These are phyloP conservation scores for Petrea volubilis DNA, from an alignment of 257 asterid species.

Conservation along the genomic window DNA sequence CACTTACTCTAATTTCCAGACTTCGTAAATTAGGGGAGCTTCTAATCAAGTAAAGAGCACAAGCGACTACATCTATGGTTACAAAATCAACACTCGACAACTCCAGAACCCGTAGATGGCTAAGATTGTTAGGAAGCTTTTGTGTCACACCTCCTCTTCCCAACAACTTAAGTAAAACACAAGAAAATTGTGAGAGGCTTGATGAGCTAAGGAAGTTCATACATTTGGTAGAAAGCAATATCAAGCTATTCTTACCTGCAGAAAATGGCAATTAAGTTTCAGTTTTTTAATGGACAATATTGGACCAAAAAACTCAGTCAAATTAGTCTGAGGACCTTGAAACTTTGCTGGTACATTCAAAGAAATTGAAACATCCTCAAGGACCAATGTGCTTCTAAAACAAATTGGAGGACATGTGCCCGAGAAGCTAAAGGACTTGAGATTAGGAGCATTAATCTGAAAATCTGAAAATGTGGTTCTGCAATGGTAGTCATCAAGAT, in stretches of 20 bases:
- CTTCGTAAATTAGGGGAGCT: not conserved
- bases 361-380: not conserved
- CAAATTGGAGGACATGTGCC: not conserved
- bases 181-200: not conserved
- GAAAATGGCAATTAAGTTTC: not conserved
- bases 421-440: not conserved
- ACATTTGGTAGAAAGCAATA: not conserved
- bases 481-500: not conserved
- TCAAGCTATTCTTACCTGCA: not conserved
- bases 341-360: not conserved
- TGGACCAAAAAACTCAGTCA: not conserved
- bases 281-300: not conserved
- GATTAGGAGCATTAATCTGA: not conserved
- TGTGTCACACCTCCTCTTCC: not conserved
- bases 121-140: not conserved
- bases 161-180: not conserved
- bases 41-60: not conserved
- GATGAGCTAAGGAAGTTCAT: not conserved
- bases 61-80: not conserved
- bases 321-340: not conserved
- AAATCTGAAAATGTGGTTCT: not conserved
- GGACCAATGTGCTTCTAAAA: not conserved
- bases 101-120: not conserved
- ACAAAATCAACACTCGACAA: not conserved
- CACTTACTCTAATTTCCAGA: not conserved